These are phyloP conservation scores for Rhizoclosmatium globosum DNA, from an alignment of 192 early-diverging fungal species.

Conservation along the genomic window DNA sequence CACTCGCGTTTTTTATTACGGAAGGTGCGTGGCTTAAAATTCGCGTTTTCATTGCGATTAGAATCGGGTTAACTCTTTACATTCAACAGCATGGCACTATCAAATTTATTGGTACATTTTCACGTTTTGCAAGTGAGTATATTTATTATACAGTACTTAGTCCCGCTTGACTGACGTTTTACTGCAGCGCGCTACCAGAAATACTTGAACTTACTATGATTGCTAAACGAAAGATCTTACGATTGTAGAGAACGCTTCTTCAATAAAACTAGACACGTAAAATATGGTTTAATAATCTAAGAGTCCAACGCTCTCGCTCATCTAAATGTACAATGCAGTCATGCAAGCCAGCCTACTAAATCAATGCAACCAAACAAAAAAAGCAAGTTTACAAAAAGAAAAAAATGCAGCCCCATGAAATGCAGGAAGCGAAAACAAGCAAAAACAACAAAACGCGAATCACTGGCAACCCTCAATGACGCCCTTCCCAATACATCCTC, in stretches of 20 bases:
- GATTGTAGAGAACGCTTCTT: background rate
- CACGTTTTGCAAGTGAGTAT: conserved; percentile 50
- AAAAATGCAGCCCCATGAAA: background rate
- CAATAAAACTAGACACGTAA: background rate
- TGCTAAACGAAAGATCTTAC: background rate
- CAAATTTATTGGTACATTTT: conserved; percentile 55
- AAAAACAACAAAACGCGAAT: too few relatives aligned
- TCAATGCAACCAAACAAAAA: background rate
- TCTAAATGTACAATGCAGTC: background rate
- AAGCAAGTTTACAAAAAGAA: background rate
- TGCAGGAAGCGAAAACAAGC: too few relatives aligned
- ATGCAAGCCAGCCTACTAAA: background rate
- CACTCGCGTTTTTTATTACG: conserved; percentile 40
- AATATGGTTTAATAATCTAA: background rate
- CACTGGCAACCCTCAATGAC: background rate
- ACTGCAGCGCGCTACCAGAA: background rate
- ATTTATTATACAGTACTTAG: background rate
- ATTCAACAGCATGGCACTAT: conserved; percentile 39
- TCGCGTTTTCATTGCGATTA: too few relatives aligned
- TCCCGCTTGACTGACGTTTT: background rate
- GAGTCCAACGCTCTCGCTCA: background rate
- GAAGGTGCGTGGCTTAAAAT: conserved; percentile 15
- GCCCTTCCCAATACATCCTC: background rate
- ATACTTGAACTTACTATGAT: background rate
- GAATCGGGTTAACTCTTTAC: too few relatives aligned